Percentiles rank a stretch among this genome's conserved stretches.
These are phyloP conservation scores for Tolypocladium inflatum DNA, from an alignment of 2,329 filamentous ascomycete species.

Conservation along the genomic window DNA sequence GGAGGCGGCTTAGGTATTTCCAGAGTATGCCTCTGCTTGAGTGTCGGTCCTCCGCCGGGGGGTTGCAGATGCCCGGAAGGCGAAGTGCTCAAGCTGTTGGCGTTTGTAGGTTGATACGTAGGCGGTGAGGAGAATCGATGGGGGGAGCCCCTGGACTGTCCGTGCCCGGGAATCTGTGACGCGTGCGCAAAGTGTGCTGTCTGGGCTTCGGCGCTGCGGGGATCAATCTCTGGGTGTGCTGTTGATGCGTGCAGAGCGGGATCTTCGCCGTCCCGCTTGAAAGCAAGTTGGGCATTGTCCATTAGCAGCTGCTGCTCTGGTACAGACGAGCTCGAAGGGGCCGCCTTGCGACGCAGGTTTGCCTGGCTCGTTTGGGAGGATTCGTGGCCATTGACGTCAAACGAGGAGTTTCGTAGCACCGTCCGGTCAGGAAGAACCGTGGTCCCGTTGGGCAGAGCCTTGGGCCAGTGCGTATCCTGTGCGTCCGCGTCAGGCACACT, in stretches of 20 bases:
- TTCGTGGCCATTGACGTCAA: slow-evolving; percentile 8
- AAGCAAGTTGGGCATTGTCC: not conserved
- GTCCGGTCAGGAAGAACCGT: slow-evolving; percentile 19
- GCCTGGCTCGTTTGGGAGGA: not conserved
- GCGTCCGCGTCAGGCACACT: slow-evolving; percentile 22
- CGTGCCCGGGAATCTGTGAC: slow-evolving; percentile 8
- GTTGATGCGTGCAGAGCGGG: not conserved
- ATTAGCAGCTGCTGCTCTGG: not conserved
- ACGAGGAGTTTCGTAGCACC: slow-evolving; percentile 9
- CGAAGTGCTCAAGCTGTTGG: slow-evolving; percentile 27
- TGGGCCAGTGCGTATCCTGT: slow-evolving; percentile 15
- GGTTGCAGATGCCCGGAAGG: slow-evolving; percentile 44
- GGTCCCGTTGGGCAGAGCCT: slow-evolving; percentile 16
- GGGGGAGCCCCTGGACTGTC: slow-evolving; percentile 21
- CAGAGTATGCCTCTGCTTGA: slow-evolving; percentile 79
- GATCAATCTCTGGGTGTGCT: not conserved
- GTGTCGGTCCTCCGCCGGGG: slow-evolving; percentile 32
- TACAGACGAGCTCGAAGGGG: not conserved
- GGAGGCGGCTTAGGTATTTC: slow-evolving; percentile 67
- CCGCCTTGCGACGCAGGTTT: not conserved
- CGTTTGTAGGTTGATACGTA: slow-evolving; percentile 33
- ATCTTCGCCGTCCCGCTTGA: not conserved
- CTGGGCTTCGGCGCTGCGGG: slow-evolving; percentile 13
- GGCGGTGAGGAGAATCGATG: slow-evolving; percentile 60
- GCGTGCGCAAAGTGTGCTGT: not conserved